These are phyloP conservation scores for Penicillium sp. DNA, from an alignment of 2,329 filamentous ascomycete genomes.

Conservation along the genomic window DNA sequence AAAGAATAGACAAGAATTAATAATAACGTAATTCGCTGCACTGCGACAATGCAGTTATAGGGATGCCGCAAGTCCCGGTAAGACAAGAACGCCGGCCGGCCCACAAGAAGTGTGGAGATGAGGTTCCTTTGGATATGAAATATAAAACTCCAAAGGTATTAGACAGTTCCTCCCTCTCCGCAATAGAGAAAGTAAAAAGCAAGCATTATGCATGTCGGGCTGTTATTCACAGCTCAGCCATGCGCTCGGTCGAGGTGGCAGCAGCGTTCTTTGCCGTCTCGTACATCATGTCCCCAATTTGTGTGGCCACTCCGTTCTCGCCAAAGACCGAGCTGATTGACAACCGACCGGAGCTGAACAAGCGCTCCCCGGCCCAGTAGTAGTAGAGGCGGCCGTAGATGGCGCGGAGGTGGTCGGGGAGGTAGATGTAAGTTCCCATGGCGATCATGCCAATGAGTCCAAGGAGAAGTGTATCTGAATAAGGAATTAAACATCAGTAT, in stretches of 20 bases:
- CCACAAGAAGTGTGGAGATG: slow-evolving; percentile 15
- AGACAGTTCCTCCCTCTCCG: not conserved
- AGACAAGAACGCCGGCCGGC: slow-evolving; percentile 27
- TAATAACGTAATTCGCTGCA: slow-evolving; percentile 6
- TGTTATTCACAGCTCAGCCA: slow-evolving; percentile 33
- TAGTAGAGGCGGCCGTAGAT: slow-evolving; percentile 86
- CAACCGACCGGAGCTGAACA: slow-evolving; percentile 36
- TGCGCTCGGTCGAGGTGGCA: slow-evolving; percentile 32
- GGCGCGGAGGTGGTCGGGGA: slow-evolving; percentile 83
- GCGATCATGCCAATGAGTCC: slow-evolving; percentile 81
- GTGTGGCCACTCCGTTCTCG: slow-evolving; percentile 25
- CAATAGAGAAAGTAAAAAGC: slow-evolving; percentile 5
- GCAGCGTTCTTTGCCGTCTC: slow-evolving; percentile 48
- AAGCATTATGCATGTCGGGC: not conserved
- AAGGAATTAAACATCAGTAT: slow-evolving; percentile 3
- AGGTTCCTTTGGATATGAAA: slow-evolving; percentile 3
- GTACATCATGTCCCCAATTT: slow-evolving; percentile 47
- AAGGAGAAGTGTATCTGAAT: slow-evolving; percentile 84
- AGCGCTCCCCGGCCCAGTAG: slow-evolving; percentile 79
- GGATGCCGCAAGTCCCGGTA: slow-evolving; percentile 4
- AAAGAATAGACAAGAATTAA: slow-evolving; percentile 8
- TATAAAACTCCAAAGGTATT: not conserved
- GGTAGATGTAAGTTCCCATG: slow-evolving; percentile 85
- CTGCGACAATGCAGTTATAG: slow-evolving; percentile 11
- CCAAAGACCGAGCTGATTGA: slow-evolving; percentile 36